phyloP scores from a whole-genome alignment of 2,329 filamentous ascomycete species.

The Stemphylium lycopersici region DNA sequence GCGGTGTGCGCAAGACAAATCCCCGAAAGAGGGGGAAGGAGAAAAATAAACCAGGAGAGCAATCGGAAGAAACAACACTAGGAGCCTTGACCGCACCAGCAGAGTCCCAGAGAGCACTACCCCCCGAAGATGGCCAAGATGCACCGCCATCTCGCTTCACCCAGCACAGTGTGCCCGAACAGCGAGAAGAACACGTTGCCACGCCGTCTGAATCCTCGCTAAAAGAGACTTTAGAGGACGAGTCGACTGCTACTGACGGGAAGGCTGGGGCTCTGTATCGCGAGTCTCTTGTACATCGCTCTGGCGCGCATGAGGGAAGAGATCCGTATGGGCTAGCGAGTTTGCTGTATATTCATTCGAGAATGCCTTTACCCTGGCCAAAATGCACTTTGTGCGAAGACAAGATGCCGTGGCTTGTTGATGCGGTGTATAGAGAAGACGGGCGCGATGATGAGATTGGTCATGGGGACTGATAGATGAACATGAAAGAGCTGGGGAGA shows the following conservation, averaged over 20 bases:
- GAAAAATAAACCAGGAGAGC: neutral
- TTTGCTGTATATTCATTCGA: neutral
- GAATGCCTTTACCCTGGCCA: neutral
- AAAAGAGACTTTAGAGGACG: neutral
- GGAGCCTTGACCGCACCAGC: too few species aligned
- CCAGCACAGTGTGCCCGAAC: too few species aligned
- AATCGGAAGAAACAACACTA: too few species aligned
- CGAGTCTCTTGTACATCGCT: neutral
- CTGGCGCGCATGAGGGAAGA: neutral
- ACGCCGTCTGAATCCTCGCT: too few species aligned
- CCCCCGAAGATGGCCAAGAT: too few species aligned
- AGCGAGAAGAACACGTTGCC: too few species aligned
- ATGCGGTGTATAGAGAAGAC: neutral
- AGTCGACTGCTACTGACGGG: neutral
- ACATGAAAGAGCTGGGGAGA: too few species aligned
- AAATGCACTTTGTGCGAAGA: neutral
- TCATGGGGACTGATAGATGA: neutral
- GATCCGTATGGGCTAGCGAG: slow-evolving; percentile 1
- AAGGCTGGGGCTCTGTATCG: neutral
- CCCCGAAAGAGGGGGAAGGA: neutral
- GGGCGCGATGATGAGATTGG: neutral
- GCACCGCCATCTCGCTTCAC: too few species aligned
- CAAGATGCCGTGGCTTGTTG: neutral
- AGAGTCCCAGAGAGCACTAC: too few species aligned
- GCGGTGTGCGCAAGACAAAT: neutral